Base-by-base conservation (phyloP, 495 filamentous ascomycete species). In the Hyaloscypha variabilis region DNA sequence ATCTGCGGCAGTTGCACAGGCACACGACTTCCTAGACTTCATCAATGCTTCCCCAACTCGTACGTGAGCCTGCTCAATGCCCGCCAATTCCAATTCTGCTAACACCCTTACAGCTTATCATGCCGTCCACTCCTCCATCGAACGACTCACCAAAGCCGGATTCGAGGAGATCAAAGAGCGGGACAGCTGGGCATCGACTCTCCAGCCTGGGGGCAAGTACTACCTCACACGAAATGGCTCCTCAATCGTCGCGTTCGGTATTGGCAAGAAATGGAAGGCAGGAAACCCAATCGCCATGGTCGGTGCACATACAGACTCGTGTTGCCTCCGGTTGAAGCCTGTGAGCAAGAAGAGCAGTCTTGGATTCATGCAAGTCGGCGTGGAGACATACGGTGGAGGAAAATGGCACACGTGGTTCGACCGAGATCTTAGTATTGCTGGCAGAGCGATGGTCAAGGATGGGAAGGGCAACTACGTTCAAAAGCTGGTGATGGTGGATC, bases 301-400 rank as follows among this genome's bases (percentile, higher is more conserved):
- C 65, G 95, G 95, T 71, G 93, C 95, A 54, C 95, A 99, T 78
- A 98, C 95, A 25, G 95, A 99, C 76, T 98, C 94, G 5, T 91
- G 91, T 0, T 91, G 90, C 58, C 82, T 98, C 54, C 88, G 95
- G 54, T 78, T 99, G 69, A 99, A 99, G 79, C 95, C 95, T 4
- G 87, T 95, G 34, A 96, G 92, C 78, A 96, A 93, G 80, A 95
- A 94, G 77, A 77, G 74, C 65, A 76, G 76, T 58, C 91, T 91
- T 67, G 93, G 94, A n/a, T 99, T 93, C 77, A 73, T 97, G 26
- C 95, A 99, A 77, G 90, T 98, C 51, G 95, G 93, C 57, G 93
- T 97, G 55, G 95, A 99, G 80, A 94, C 91, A 13, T 99, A 99
- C 73, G 95, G 96, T 65, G 93, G 93, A 46, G 96, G 95, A 34